A percentile compares a stretch with the other conserved stretches of the same genome.
These are phyloP conservation scores for Mortierella sp. DNA, from an alignment of 371 early-diverging fungal species.

Conservation along the genomic window DNA sequence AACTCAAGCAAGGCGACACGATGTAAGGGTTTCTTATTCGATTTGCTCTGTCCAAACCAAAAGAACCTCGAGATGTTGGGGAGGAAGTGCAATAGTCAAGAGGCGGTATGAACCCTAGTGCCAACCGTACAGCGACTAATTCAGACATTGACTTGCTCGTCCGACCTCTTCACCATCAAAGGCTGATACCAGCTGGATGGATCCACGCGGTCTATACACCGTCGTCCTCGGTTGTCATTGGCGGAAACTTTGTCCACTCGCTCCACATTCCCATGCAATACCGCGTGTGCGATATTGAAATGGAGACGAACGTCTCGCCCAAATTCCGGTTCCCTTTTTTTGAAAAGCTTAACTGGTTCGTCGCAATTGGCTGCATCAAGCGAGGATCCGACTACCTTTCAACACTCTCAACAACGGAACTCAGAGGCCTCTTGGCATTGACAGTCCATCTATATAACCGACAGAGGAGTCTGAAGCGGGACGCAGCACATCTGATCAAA, in stretches of 20 bases:
- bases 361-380: constrained; percentile 54
- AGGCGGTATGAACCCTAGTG: too few relatives aligned
- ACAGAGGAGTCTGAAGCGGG: constrained; percentile 36
- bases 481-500: constrained; percentile 14
- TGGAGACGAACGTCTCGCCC: constrained; percentile 78
- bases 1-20: constrained; percentile 80
- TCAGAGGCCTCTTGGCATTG: constrained; percentile 31
- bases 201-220: constrained; percentile 95
- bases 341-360: constrained; percentile 84
- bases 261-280: constrained; percentile 78
- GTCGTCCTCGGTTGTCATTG: constrained; percentile 87
- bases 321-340: constrained; percentile 91
- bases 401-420: constrained; percentile 27
- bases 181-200: constrained; percentile 95
- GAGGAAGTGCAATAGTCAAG: too few relatives aligned
- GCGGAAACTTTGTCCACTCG: constrained; percentile 91
- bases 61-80: too few relatives aligned
- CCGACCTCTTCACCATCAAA: constrained; percentile 16
- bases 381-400: constrained; percentile 32
- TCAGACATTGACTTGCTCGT: too few relatives aligned
- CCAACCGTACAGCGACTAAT: too few relatives aligned
- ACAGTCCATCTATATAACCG: constrained; percentile 29
- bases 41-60: neutral
- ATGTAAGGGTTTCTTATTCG: constrained; percentile 60
- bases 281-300: constrained; percentile 75